These are phyloP conservation scores for Colletotrichum brevisporum DNA, from an alignment of 2,329 filamentous ascomycete species.

Conservation along the genomic window DNA sequence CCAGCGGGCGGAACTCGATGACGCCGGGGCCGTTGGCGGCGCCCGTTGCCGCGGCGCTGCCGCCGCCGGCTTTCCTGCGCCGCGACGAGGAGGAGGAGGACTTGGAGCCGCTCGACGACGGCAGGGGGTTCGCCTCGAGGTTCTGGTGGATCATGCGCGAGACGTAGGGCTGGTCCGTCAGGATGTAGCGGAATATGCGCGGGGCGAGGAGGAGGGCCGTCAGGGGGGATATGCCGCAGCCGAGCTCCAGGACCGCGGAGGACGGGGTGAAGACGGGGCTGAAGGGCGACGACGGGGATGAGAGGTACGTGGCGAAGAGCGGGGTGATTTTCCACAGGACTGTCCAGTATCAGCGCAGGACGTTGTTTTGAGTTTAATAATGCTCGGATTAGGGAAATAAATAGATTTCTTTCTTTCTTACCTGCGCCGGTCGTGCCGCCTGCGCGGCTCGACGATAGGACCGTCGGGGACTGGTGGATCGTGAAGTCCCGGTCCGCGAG, in stretches of 20 bases:
- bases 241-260: constrained; percentile 83
- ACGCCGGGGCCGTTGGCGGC: constrained; percentile 46
- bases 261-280: constrained; percentile 64
- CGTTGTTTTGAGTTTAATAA: background rate
- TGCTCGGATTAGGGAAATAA: no score
- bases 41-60: background rate
- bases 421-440: constrained; percentile 70
- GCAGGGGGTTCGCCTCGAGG: constrained; percentile 71
- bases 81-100: constrained; percentile 22
- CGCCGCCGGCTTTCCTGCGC: constrained; percentile 37
- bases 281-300: constrained; percentile 73
- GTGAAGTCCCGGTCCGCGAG: constrained; percentile 79
- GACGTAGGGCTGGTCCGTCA: constrained; percentile 92
- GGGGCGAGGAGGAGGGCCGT: constrained; percentile 78
- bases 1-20: constrained; percentile 74
- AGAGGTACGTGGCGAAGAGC: constrained; percentile 84
- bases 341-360: constrained; percentile 46
- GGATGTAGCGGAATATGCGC: constrained; percentile 75
- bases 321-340: constrained; percentile 95
- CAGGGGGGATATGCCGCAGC: constrained; percentile 88
- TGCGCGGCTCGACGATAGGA: constrained; percentile 82
- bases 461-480: constrained; percentile 85
- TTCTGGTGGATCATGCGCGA: constrained; percentile 83
- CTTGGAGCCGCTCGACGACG: constrained; percentile 30
- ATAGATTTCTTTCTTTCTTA: constrained; percentile 44